Conservation (phyloP, 805 yeast genomes). For the Wickerhamomyces subpelliculosus region DNA sequence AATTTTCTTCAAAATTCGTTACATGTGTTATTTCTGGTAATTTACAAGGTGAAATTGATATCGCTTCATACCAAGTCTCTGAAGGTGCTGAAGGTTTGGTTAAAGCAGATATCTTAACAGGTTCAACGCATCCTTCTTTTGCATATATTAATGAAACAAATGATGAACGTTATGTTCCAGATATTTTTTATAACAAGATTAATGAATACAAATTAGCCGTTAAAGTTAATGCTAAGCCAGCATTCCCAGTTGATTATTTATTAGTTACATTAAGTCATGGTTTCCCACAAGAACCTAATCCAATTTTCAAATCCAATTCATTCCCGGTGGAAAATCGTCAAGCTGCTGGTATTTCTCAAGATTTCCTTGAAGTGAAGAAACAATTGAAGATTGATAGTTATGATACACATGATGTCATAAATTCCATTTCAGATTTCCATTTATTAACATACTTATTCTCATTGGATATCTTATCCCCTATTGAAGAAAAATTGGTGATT, state of each 20-base stretch:
- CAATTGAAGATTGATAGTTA: slow-evolving; percentile 35
- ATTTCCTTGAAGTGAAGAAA: slow-evolving; percentile 44
- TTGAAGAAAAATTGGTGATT: slow-evolving; percentile 46
- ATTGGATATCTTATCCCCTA: slow-evolving; percentile 47
- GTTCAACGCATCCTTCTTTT: slow-evolving; percentile 86
- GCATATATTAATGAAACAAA: slow-evolving; percentile 75
- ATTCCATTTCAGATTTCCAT: slow-evolving; percentile 65
- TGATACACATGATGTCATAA: slow-evolving; percentile 23
- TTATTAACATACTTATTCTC: slow-evolving; percentile 51
- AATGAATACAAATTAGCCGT: slow-evolving; percentile 88
- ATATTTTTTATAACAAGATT: slow-evolving; percentile 72
- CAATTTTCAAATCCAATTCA: slow-evolving; percentile 39
- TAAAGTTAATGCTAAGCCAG: slow-evolving; percentile 83
- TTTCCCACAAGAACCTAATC: slow-evolving; percentile 60
- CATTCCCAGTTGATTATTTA: slow-evolving; percentile 87
- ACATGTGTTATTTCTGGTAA: slow-evolving; percentile 96
- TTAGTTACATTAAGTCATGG: slow-evolving; percentile 89
- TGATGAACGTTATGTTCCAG: slow-evolving; percentile 83
- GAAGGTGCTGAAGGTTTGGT: slow-evolving; percentile 83
- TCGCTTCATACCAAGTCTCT: slow-evolving; percentile 84
- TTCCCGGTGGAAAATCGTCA: slow-evolving; percentile 82
- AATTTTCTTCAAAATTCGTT: slow-evolving; percentile 82
- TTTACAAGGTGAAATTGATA: slow-evolving; percentile 78
- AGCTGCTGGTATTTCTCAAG: slow-evolving; percentile 68
- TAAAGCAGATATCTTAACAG: slow-evolving; percentile 75